Conservation (phyloP, 208 protist species). For the Leishmania major region DNA sequence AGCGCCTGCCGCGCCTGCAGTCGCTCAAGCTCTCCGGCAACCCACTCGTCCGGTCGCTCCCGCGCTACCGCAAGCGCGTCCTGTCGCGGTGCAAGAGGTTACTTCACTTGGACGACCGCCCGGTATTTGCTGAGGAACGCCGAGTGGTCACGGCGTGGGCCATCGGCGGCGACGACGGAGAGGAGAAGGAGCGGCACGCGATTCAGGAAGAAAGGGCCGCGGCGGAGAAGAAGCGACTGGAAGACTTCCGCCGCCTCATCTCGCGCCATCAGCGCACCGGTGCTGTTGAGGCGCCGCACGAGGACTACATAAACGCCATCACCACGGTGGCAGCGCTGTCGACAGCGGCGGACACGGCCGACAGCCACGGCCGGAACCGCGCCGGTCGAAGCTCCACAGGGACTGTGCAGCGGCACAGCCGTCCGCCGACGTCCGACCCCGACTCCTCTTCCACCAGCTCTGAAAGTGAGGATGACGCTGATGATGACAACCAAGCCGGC, state of each 20-base stretch:
- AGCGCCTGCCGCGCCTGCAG: conserved; percentile 68
- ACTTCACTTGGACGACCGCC: conserved; percentile 92
- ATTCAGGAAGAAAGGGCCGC: conserved; percentile 44
- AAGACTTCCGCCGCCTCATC: conserved; percentile 79
- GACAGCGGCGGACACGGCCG: conserved; percentile 15
- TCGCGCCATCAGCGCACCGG: conserved; percentile 16
- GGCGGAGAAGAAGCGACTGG: conserved; percentile 72
- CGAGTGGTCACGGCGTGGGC: conserved; percentile 88
- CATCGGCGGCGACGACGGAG: conserved; percentile 72
- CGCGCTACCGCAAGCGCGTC: conserved; percentile 88
- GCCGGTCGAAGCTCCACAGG: background rate
- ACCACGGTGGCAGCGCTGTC: conserved; percentile 25
- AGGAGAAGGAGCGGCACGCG: conserved; percentile 51
- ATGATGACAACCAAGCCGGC: background rate
- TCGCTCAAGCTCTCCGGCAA: conserved; percentile 92
- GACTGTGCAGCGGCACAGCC: background rate
- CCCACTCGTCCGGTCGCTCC: conserved; percentile 76
- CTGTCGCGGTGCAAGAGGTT: conserved; percentile 68
- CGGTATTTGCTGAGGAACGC: conserved; percentile 90
- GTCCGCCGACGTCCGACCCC: conserved; percentile 16
- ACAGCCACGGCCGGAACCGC: background rate
- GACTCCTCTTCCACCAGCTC: conserved; percentile 39
- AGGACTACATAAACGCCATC: conserved; percentile 31
- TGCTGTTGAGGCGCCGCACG: conserved; percentile 3
- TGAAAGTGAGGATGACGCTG: conserved; percentile 16